Conservation (phyloP, 768 basidiomycete species). For the Russula dissimulans region DNA sequence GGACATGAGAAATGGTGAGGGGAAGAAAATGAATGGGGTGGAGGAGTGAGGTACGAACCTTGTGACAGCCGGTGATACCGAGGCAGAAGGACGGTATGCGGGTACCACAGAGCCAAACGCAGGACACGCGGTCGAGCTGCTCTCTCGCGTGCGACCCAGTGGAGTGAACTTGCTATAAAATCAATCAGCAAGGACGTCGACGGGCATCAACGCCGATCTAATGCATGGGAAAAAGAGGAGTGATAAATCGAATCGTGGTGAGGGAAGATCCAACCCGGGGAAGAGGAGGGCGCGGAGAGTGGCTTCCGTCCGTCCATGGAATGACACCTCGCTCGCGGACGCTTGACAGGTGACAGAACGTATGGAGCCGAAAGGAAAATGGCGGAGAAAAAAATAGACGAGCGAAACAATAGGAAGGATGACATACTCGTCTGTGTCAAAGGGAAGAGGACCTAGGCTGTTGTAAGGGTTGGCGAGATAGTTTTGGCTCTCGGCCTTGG, state of each 20-base stretch:
- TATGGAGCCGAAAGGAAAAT: background rate
- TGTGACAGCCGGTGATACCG: constrained; percentile 20
- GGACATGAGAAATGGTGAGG: constrained; percentile 3
- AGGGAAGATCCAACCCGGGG: constrained; percentile 12
- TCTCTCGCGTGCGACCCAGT: constrained; percentile 4
- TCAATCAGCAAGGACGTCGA: constrained; percentile 16
- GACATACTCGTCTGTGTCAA: constrained; percentile 13
- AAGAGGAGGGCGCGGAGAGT: background rate
- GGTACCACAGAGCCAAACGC: constrained; percentile 7
- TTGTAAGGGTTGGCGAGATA: constrained; percentile 7
- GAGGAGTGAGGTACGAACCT: constrained; percentile 6
- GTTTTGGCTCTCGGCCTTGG: constrained; percentile 10
- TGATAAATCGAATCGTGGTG: constrained; percentile 13
- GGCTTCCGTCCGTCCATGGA: constrained; percentile 9
- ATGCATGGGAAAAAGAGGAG: constrained; percentile 12
- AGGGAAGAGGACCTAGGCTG: constrained; percentile 10
- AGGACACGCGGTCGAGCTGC: constrained; percentile 12
- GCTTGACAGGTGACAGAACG: constrained; percentile 16
- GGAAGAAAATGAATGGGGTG: background rate
- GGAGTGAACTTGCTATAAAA: constrained; percentile 20
- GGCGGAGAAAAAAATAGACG: background rate
- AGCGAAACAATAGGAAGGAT: background rate
- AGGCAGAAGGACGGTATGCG: constrained; percentile 13
- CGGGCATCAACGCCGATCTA: constrained; percentile 16
- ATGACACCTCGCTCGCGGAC: constrained; percentile 15